Evolutionary conservation across 2,329 filamentous ascomycete species (phyloP), one percentile per base, ranked within the genome.

Genomic region (Aureobasidium zeae): DNA sequence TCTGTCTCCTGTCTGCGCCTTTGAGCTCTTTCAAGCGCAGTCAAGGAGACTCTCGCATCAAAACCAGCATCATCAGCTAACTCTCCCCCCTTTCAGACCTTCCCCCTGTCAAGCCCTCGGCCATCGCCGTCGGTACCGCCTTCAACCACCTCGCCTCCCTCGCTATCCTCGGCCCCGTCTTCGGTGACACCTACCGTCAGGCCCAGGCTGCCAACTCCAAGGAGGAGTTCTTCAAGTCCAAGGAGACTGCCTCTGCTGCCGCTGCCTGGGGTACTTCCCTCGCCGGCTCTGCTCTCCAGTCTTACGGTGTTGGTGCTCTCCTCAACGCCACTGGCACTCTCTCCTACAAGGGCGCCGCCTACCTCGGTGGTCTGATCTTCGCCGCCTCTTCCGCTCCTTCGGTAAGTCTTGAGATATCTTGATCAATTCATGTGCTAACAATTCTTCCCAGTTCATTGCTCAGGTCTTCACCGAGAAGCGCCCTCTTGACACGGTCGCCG

Each of bases 281-380:
- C 50, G 72, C 87, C 61, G 91, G 91, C 63, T 91, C 86, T 46
- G 86, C 83, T 48, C 68, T 95, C 33, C 62, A 67, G 51, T 61
- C 64, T 1, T 67, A 67, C 52, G 65, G 65, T 52, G 63, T 67
- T 15, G 65, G 64, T 44, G 63, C 63, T 34, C 59, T 66, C n/a
- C 56, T 63, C 74, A 96, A 96, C 66, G 87, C 88, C 53, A 96
- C 89, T 30, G 88, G 86, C 53, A 95, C 89, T 44, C 74, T 96
- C 52, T 87, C 78, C 70, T 96, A 96, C 75, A 96, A 94, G 78
- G 91, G 91, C 56, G 87, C 91, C 51, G 86, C 89, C 45, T 96
- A 95, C 71, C 74, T 96, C 49, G 91, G 91, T 54, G 75, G 75
- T 49, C 72, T 96, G 63, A 83, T 96, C 73, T 96, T 96, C 75